Base-by-base conservation (phyloP, 2,329 filamentous ascomycete species). In the Arthrobotrys entomopaga region DNA sequence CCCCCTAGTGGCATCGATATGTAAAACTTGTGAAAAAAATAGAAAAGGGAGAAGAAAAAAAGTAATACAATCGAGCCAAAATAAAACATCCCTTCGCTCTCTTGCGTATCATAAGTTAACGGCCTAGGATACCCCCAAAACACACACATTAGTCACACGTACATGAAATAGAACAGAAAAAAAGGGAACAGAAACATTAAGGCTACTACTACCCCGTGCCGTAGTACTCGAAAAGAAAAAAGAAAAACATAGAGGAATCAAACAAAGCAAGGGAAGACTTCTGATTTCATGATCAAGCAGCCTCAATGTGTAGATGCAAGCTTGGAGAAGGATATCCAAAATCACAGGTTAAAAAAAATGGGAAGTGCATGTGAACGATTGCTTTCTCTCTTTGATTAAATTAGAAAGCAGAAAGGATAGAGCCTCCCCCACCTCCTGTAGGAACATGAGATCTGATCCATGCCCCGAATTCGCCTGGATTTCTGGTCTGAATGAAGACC, bases 401-500 rank as follows among this genome's bases (percentile, higher is more conserved):
- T 67, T 67, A 74, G 63, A 74, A 74, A 26, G 57, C 66, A 7
- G 29, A 34, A 57, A 74, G 70, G 48, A 74, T 50, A 43, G 63
- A 19, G 29, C 29, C 69, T 46, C 69, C 70, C 58, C 70, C 70
- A 69, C 72, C 76, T 52, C 70, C 74, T 58, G 71, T 76, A 19
- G 81, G 79, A 3, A 81, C 80, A 76, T 83, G 82, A 0, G 82
- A 79, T 16, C 82, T 79, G 77, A 89, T 80, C 81, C 86, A 88
- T 13, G 81, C 79, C 1, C 83, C 84, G 79, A 90, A 89, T 0
- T 85, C 84, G 10, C 88, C 87, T 59, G 92, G 86, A 80, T 97
- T 98, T 76, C 95, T 87, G 0, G 95, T 98, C 82, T 99, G 95
- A 78, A 98, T 85, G 79, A 93, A 97, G 0, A 99, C 87, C 0